Percentiles rank a stretch among this genome's conserved stretches.
phyloP scores from a whole-genome alignment of 2,329 filamentous ascomycete species.

The Exophiala calicioides region DNA sequence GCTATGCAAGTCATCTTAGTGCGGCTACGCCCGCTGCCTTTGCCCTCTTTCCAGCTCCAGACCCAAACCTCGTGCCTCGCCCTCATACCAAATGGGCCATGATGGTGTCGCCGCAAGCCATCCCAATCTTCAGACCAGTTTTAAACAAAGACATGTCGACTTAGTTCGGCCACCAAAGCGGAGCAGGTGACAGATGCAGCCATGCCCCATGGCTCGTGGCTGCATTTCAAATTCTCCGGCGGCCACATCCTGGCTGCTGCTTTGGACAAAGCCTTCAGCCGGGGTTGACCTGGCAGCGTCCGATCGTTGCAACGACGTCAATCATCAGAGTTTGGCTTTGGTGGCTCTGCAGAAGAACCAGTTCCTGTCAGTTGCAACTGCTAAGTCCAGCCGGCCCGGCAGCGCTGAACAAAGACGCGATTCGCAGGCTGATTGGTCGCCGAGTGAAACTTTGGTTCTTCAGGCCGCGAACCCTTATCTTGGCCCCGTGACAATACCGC shows the following conservation, averaged over 20 bases:
- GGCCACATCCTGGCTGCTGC: no score
- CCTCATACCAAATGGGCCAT: no score
- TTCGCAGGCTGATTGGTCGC: constrained; percentile 9
- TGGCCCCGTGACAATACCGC: constrained; percentile 1
- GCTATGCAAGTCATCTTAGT: constrained; percentile 27
- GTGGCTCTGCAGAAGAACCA: no score
- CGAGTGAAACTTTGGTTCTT: constrained; percentile 2
- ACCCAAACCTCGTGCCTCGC: no score
- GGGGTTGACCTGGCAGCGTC: no score
- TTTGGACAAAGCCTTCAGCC: no score
- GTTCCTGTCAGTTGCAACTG: no score
- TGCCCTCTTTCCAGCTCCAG: not conserved
- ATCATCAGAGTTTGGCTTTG: no score
- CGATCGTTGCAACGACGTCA: no score
- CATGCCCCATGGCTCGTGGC: not conserved
- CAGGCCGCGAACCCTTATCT: constrained; percentile 12
- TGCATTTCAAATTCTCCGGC: no score
- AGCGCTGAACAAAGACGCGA: no score
- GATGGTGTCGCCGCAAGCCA: constrained; percentile 16
- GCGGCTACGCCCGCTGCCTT: constrained; percentile 6
- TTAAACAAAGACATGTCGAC: constrained; percentile 18
- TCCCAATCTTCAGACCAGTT: constrained; percentile 11
- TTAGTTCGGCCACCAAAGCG: not conserved
- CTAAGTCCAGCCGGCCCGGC: no score
- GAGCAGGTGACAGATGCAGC: not conserved